Evolutionary conservation across 257 asterid species (phyloP).

Genomic region (Solanum lycopersicoides): DNA sequence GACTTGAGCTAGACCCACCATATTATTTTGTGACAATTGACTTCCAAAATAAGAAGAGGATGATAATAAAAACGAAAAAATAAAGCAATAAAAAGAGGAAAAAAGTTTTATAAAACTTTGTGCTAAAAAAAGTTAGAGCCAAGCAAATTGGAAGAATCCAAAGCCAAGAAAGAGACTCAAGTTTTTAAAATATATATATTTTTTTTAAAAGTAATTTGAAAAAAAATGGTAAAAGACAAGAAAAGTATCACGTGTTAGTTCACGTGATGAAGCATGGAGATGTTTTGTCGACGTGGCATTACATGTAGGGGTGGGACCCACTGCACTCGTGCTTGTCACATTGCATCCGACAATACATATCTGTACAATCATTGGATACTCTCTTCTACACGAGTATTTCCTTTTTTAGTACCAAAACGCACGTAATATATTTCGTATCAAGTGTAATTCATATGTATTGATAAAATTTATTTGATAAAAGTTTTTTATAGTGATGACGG

Average conservation of each 20-base stretch:
- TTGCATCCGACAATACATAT: conserved; percentile 18
- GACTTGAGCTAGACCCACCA: neutral
- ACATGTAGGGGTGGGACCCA: neutral
- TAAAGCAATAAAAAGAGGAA: neutral
- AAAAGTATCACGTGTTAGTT: conserved; percentile 30
- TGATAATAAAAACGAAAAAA: neutral
- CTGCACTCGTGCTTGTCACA: conserved; percentile 21
- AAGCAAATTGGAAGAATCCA: conserved; percentile 2
- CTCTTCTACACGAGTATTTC: neutral
- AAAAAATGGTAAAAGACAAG: neutral
- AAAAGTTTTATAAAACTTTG: neutral
- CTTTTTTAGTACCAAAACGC: neutral
- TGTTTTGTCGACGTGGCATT: conserved; percentile 9
- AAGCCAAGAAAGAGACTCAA: neutral
- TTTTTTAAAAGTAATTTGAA: neutral
- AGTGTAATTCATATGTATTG: no score
- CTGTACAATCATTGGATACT: conserved; percentile 27
- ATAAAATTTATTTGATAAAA: no score
- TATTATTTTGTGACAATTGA: neutral
- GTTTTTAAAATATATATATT: neutral
- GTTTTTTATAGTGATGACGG: neutral
- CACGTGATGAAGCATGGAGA: conserved; percentile 6
- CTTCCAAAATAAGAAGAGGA: neutral
- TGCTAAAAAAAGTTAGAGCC: neutral
- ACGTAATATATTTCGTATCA: neutral